Evolutionary conservation across 2,329 filamentous ascomycete genomes (phyloP), one percentile per base, ranked within the genome.

Genomic region (Sclerotinia borealis): DNA sequence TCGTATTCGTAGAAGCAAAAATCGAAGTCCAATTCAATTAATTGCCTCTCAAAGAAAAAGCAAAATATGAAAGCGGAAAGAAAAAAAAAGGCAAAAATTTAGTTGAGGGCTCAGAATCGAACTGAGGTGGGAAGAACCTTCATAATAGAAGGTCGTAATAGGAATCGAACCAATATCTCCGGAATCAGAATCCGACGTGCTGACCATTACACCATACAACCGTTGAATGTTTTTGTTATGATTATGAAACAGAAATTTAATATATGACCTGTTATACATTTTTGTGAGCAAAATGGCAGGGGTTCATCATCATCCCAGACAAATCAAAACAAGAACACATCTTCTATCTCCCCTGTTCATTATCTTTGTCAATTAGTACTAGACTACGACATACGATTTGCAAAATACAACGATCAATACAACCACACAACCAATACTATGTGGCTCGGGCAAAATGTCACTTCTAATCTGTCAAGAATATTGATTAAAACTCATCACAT

Each of bases 401-500:
- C n/a, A n/a, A n/a, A n/a, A n/a, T n/a, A n/a, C n/a, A n/a, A n/a
- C n/a, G n/a, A n/a, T n/a, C n/a, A n/a, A n/a, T n/a, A n/a, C n/a
- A n/a, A n/a, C n/a, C n/a, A n/a, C n/a, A n/a, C n/a, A n/a, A n/a
- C n/a, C n/a, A n/a, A n/a, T n/a, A 43, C 2, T 10, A 56, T 56
- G 54, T 56, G 29, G 54, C 13, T 31, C 7, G 39, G 27, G 1
- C 39, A 34, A 34, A 56, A 47, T 9, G 6, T 47, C 22, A n/a
- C n/a, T n/a, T n/a, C n/a, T n/a, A 13, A 34, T 4, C 25, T 56
- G 1, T n/a, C 43, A 27, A 69, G 71, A 72, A 83, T 88, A 36
- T 78, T 93, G 51, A 90, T 93, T 65, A 84, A 88, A 59, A 93
- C 90, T 0, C 90, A 93, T 69, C 90, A 93, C 74, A 92, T 93